Percentiles rank a stretch among this genome's conserved stretches.
Evolutionary conservation across 192 early-diverging fungal genomes (phyloP).

Genomic region (Entophlyctis helioformis): DNA sequence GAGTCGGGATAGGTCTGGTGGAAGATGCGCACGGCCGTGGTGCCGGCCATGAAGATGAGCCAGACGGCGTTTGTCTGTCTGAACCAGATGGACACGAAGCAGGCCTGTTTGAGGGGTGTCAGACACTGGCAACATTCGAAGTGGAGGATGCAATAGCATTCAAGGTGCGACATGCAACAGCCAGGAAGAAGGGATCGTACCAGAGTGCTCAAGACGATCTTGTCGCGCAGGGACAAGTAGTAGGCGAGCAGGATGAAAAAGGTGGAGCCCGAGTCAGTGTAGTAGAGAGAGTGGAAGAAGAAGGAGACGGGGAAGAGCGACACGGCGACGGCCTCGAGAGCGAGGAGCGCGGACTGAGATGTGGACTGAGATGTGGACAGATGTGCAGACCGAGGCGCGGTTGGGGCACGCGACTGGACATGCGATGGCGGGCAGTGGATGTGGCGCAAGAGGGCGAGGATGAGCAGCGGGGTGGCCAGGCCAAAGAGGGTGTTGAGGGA

Average conservation of each 20-base stretch:
- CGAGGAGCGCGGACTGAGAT: neutral
- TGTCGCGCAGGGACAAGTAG: conserved; percentile 29
- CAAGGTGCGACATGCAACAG: too few species aligned
- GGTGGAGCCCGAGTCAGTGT: conserved; percentile 82
- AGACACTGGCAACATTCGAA: too few species aligned
- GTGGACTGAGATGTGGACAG: neutral
- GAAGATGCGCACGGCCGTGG: too few species aligned
- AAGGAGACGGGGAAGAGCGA: conserved; percentile 63
- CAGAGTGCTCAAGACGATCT: conserved; percentile 38
- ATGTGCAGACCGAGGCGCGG: conserved; percentile 13
- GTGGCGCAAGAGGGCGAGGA: too few species aligned
- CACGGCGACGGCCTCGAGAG: conserved; percentile 12
- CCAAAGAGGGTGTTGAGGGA: conserved; percentile 1
- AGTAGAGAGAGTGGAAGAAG: conserved; percentile 83
- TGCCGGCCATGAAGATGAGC: conserved; percentile 62
- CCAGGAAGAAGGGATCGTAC: too few species aligned
- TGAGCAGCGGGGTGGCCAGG: neutral
- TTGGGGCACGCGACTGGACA: too few species aligned
- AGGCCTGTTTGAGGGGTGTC: conserved; percentile 8
- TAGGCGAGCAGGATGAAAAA: conserved; percentile 65
- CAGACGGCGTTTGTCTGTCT: conserved; percentile 92
- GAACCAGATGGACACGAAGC: conserved; percentile 36
- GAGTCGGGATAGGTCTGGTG: too few species aligned
- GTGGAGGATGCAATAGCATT: too few species aligned
- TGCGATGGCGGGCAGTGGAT: too few species aligned